phyloP scores from a whole-genome alignment of 306 rosid genomes.

The Gastrolobium villosum region DNA sequence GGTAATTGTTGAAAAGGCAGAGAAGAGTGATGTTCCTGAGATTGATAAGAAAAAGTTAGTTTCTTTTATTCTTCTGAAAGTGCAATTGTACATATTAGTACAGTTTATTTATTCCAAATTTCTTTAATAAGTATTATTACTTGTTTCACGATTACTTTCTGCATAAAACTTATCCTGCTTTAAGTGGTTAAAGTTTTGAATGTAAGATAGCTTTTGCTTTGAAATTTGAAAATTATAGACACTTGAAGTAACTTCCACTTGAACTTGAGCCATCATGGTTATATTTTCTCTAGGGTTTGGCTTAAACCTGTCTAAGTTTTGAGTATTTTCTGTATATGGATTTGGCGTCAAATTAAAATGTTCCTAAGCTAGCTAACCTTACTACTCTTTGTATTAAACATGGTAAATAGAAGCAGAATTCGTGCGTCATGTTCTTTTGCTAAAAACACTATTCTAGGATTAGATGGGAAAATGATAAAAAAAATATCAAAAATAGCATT shows the following conservation, averaged over 20 bases:
- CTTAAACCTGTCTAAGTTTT: neutral
- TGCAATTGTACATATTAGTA: constrained; percentile 5
- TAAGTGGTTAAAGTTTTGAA: constrained; percentile 29
- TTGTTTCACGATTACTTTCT: neutral
- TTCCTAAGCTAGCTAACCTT: constrained; percentile 6
- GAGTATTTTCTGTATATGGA: neutral
- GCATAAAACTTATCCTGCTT: neutral
- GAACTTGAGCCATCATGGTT: neutral
- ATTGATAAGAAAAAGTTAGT: constrained; percentile 92
- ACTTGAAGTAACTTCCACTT: neutral
- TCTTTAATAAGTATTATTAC: neutral
- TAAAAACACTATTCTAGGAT: neutral
- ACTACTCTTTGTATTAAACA: neutral
- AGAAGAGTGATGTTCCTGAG: constrained; percentile 84
- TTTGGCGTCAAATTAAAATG: constrained; percentile 4
- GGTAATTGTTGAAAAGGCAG: constrained; percentile 95
- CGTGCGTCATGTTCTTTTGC: neutral
- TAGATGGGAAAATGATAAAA: constrained; percentile 10
- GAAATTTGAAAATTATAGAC: neutral
- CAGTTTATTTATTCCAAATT: constrained; percentile 28
- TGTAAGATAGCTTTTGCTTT: neutral
- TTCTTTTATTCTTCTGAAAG: constrained; percentile 31
- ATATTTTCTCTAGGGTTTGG: constrained; percentile 22
- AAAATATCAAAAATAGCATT: neutral
- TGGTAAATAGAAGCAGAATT: neutral